These are phyloP conservation scores for Mortierella hygrophila DNA, from an alignment of 192 early-diverging fungal species.

Conservation along the genomic window DNA sequence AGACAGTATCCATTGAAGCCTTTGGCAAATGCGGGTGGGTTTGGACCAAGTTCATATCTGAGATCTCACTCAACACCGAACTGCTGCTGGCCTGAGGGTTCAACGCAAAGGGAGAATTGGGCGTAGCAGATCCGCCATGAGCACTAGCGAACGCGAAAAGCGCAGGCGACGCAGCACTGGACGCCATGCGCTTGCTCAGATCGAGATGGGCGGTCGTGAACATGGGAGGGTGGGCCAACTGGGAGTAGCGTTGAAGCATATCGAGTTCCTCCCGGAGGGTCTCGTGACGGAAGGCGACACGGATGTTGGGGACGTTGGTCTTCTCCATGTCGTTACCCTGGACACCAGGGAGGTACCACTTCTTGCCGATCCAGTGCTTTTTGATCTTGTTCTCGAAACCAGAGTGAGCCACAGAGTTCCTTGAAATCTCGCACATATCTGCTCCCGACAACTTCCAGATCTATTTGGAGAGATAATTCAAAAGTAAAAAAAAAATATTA, in stretches of 20 bases:
- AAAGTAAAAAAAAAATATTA: neutral
- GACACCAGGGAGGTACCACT: slow-evolving; percentile 83
- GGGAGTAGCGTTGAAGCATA: slow-evolving; percentile 63
- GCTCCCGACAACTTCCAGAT: slow-evolving; percentile 95
- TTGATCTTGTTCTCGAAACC: slow-evolving; percentile 94
- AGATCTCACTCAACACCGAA: neutral
- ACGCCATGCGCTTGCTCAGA: slow-evolving; percentile 53
- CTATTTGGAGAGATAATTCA: slow-evolving; percentile 39
- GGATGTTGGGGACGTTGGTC: slow-evolving; percentile 94
- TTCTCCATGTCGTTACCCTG: slow-evolving; percentile 91
- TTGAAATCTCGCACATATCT: slow-evolving; percentile 97
- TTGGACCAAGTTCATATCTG: slow-evolving; percentile 29
- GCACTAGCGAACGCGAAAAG: slow-evolving; percentile 20
- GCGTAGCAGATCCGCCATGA: neutral
- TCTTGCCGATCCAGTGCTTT: slow-evolving; percentile 92
- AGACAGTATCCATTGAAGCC: slow-evolving; percentile 5
- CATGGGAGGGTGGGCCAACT: slow-evolving; percentile 41
- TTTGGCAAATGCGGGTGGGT: slow-evolving; percentile 19
- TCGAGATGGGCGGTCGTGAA: slow-evolving; percentile 33
- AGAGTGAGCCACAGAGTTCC: slow-evolving; percentile 92
- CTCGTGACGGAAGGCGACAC: slow-evolving; percentile 86
- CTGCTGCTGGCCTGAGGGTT: slow-evolving; percentile 13
- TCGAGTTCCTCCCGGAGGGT: slow-evolving; percentile 88
- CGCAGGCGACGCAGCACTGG: slow-evolving; percentile 36
- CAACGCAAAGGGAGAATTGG: slow-evolving; percentile 43